phyloP scores from a whole-genome alignment of 2,329 filamentous ascomycete genomes.

The Cryphonectria radicalis region DNA sequence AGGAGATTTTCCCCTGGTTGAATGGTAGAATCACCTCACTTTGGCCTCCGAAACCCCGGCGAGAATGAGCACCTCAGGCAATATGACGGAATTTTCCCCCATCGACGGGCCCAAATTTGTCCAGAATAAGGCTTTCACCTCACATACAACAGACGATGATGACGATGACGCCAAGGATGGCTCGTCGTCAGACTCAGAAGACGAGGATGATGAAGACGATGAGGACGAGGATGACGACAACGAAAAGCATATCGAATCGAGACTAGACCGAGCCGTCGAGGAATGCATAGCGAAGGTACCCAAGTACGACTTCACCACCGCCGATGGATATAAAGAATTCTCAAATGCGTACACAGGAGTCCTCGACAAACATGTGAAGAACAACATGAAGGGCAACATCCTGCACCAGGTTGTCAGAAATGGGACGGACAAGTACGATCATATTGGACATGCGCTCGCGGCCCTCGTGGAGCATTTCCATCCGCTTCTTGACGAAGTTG shows the following conservation, averaged over 20 bases:
- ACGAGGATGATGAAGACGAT: neutral
- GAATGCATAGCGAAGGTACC: neutral
- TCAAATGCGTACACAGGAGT: neutral
- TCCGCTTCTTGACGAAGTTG: neutral
- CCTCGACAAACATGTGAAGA: neutral
- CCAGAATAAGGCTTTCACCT: neutral
- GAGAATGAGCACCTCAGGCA: neutral
- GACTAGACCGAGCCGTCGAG: neutral
- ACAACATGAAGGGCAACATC: neutral
- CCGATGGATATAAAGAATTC: neutral
- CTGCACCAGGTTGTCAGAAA: neutral
- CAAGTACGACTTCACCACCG: neutral
- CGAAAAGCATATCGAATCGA: neutral
- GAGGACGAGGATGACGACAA: neutral
- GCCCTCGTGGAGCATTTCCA: neutral
- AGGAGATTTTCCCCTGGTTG: too few relatives aligned
- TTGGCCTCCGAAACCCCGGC: neutral
- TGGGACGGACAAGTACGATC: neutral
- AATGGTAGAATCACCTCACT: too few relatives aligned
- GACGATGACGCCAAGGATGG: too few relatives aligned
- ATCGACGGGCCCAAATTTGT: neutral
- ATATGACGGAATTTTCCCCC: neutral
- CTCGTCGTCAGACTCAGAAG: neutral
- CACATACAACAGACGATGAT: neutral
- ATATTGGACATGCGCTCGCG: neutral